Percentiles rank a stretch among this genome's conserved stretches.
Conservation (phyloP, 345 rosid species). For the Mercurialis annua region DNA sequence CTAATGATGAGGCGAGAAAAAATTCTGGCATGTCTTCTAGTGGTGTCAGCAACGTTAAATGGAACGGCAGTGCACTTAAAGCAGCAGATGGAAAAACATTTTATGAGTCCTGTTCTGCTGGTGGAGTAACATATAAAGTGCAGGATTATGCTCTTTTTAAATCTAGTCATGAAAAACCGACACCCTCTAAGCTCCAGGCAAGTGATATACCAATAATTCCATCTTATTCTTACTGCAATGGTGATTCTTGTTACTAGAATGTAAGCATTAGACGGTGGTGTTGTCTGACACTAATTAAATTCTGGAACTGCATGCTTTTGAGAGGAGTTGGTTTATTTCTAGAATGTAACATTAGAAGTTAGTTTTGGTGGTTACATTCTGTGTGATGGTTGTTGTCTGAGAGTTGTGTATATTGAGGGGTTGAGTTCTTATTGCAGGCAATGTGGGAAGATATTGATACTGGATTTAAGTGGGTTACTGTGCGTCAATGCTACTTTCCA, state of each 20-base stretch:
- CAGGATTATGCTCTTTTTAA: conserved; percentile 55
- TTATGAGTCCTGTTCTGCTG: conserved; percentile 48
- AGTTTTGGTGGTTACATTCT: neutral
- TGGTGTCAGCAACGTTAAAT: conserved; percentile 30
- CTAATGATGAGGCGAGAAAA: conserved; percentile 11
- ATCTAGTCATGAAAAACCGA: conserved; percentile 33
- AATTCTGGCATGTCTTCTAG: conserved; percentile 23
- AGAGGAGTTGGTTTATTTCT: neutral
- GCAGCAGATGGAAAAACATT: conserved; percentile 42
- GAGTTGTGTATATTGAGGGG: neutral
- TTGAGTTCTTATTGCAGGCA: conserved; percentile 33
- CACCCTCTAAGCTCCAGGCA: conserved; percentile 68
- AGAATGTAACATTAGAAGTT: neutral
- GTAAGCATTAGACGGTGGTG: neutral
- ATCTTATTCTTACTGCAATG: neutral
- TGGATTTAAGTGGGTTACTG: conserved; percentile 56
- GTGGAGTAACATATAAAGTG: conserved; percentile 51
- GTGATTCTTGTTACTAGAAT: neutral
- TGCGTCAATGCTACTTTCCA: conserved; percentile 61
- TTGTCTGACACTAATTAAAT: neutral
- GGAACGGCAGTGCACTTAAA: conserved; percentile 40
- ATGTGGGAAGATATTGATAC: conserved; percentile 66
- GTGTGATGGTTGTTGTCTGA: neutral
- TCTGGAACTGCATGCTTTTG: neutral
- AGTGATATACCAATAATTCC: conserved; percentile 15